Conservation (phyloP, 2,329 filamentous ascomycete species). For the Clonostachys sp. region DNA sequence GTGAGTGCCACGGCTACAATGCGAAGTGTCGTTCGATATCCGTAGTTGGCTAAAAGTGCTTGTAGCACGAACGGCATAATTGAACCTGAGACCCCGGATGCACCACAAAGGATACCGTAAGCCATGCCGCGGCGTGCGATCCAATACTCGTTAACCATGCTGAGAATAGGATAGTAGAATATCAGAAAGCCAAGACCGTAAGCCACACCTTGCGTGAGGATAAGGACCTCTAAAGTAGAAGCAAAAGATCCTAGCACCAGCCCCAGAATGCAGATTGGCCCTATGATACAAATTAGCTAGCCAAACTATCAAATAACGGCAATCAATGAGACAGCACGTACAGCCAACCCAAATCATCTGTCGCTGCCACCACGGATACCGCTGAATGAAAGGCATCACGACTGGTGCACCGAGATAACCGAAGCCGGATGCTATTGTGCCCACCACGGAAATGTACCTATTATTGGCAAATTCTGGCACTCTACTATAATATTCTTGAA, state of each 20-base stretch:
- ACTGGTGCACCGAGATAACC: constrained; percentile 25
- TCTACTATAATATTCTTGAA: constrained; percentile 19
- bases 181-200: constrained; percentile 32
- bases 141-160: constrained; percentile 33
- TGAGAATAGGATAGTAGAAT: constrained; percentile 28
- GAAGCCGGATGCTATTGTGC: constrained; percentile 19
- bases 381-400: constrained; percentile 21
- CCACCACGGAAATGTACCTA: constrained; percentile 16
- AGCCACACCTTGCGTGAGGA: constrained; percentile 30
- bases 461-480: constrained; percentile 16
- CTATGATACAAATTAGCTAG: background rate
- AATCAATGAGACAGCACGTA: background rate
- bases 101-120: constrained; percentile 22
- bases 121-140: constrained; percentile 29
- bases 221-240: constrained; percentile 20
- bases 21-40: constrained; percentile 26
- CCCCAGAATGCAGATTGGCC: constrained; percentile 28
- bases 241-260: constrained; percentile 26
- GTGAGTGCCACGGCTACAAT: constrained; percentile 24
- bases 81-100: constrained; percentile 19
- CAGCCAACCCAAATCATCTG: constrained; percentile 30
- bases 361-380: constrained; percentile 21
- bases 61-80: constrained; percentile 30
- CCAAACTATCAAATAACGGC: background rate
- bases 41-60: constrained; percentile 25